A percentile compares a stretch with the other conserved stretches of the same genome.
Conservation (phyloP, 2,329 filamentous ascomycete species). For the Penicillium sp. region DNA sequence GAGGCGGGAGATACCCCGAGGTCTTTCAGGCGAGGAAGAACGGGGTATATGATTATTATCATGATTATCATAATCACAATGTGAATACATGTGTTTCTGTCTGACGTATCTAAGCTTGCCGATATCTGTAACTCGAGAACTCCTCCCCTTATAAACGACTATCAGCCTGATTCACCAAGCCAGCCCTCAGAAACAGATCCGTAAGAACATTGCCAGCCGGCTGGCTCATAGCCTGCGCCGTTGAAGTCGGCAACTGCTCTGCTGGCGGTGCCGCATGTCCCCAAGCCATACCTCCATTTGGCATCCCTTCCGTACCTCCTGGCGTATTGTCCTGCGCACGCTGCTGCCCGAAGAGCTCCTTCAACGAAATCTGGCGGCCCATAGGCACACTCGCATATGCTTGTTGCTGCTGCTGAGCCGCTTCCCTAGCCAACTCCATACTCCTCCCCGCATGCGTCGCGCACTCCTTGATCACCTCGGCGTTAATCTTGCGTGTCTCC, state of each 20-base stretch:
- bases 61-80: neutral
- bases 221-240: neutral
- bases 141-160: no score
- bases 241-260: constrained; percentile 1
- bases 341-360: constrained; percentile 55
- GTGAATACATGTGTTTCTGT: constrained; percentile 11
- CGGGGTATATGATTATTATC: neutral
- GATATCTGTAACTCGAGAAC: no score
- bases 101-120: no score
- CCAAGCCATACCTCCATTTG: neutral
- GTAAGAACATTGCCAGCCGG: constrained; percentile 32
- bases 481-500: constrained; percentile 49
- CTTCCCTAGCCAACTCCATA: constrained; percentile 41
- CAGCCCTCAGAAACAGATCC: constrained; percentile 42
- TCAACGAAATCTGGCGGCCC: constrained; percentile 51
- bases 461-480: constrained; percentile 53
- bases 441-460: constrained; percentile 51
- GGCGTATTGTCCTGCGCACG: constrained; percentile 44
- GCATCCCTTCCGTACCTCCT: constrained; percentile 8
- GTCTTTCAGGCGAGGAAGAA: neutral
- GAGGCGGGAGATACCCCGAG: neutral
- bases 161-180: constrained; percentile 22
- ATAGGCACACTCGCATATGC: constrained; percentile 43
- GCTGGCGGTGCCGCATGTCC: constrained; percentile 12
- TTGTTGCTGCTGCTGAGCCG: constrained; percentile 32